Conservation (phyloP, 352 stramenopile species). For the Phytophthora kernoviae region DNA sequence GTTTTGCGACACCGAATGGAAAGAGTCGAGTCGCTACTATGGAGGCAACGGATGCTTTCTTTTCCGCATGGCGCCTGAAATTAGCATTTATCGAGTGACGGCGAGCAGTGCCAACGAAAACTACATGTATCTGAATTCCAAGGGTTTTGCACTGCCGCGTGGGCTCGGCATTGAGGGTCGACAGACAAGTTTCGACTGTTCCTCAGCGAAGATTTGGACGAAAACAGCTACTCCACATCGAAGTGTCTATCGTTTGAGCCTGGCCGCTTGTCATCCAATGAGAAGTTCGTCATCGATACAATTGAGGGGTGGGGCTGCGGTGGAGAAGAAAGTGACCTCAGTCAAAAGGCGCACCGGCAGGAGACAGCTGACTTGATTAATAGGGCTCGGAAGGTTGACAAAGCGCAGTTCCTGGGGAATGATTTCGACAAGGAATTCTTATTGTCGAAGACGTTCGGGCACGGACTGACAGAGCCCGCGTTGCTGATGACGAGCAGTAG, state of each 20-base stretch:
- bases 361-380: slow-evolving; percentile 86
- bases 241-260: slow-evolving; percentile 80
- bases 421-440: slow-evolving; percentile 89
- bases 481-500: slow-evolving; percentile 74
- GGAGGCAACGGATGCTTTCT: slow-evolving; percentile 85
- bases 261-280: slow-evolving; percentile 57
- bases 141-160: slow-evolving; percentile 72
- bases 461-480: slow-evolving; percentile 64
- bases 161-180: slow-evolving; percentile 80
- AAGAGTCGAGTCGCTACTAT: slow-evolving; percentile 80
- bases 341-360: slow-evolving; percentile 73
- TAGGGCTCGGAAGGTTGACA: slow-evolving; percentile 84
- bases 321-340: slow-evolving; percentile 50
- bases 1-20: slow-evolving; percentile 88
- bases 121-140: slow-evolving; percentile 91
- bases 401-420: slow-evolving; percentile 81
- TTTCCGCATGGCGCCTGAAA: slow-evolving; percentile 67
- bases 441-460: slow-evolving; percentile 78
- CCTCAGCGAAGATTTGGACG: slow-evolving; percentile 84
- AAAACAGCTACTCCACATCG: slow-evolving; percentile 77
- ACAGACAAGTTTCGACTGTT: slow-evolving; percentile 79
- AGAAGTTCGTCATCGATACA: slow-evolving; percentile 66
- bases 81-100: slow-evolving; percentile 65
- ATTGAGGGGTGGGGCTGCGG: slow-evolving; percentile 87
- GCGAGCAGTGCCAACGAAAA: slow-evolving; percentile 55